Conservation (phyloP, 495 filamentous ascomycete genomes). For the Annulohypoxylon bovei region DNA sequence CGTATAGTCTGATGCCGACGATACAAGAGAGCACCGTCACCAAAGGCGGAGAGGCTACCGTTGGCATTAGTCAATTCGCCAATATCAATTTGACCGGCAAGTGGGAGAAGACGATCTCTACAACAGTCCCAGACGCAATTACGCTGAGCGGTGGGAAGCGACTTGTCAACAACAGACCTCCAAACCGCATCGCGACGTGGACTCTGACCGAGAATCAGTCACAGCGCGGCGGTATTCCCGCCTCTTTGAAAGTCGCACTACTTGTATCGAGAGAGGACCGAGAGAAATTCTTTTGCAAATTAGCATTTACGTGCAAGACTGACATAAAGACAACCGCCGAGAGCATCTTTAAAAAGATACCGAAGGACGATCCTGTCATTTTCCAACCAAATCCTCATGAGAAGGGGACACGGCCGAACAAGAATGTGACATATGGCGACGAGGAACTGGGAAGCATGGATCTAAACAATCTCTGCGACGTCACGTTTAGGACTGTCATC, state of each 20-base stretch:
- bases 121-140: background rate
- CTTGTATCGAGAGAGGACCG: slow-evolving; percentile 10
- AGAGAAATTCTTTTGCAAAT: slow-evolving; percentile 13
- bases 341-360: background rate
- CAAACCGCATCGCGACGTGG: background rate
- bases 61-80: background rate
- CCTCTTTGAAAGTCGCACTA: slow-evolving; percentile 7
- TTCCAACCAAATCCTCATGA: slow-evolving; percentile 2
- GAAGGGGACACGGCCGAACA: background rate
- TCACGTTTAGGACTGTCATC: background rate
- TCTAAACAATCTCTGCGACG: background rate
- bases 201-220: background rate
- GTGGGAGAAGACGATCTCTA: background rate
- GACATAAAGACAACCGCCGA: slow-evolving; percentile 1
- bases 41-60: background rate
- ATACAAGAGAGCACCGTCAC: background rate
- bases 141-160: background rate
- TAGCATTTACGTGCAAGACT: slow-evolving; percentile 11
- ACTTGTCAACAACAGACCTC: slow-evolving; percentile 2
- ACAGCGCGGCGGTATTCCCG: background rate
- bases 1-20: slow-evolving; percentile 5
- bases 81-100: background rate
- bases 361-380: slow-evolving; percentile 1
- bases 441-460: background rate
- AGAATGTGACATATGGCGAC: background rate